These are phyloP conservation scores for Pontederia crassipes DNA, from an alignment of 176 grass and related monocot genomes.

Conservation along the genomic window DNA sequence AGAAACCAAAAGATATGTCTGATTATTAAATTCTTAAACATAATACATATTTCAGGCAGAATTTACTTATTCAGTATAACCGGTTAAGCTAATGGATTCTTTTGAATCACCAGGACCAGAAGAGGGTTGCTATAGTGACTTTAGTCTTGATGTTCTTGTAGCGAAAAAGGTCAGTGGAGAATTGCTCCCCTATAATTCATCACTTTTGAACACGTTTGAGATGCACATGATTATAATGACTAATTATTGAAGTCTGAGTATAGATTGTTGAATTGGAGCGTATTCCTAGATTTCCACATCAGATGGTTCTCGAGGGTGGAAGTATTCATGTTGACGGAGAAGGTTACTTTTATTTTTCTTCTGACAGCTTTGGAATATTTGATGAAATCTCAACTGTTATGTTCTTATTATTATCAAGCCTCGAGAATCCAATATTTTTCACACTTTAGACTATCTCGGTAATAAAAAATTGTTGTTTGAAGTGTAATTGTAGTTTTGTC, in stretches of 20 bases:
- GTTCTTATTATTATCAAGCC: no score
- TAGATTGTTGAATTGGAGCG: constrained; percentile 68
- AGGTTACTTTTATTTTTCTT: constrained; percentile 27
- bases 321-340: constrained; percentile 94
- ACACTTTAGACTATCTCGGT: no score
- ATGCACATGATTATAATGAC: constrained; percentile 2
- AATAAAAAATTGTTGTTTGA: no score
- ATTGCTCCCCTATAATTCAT: not conserved
- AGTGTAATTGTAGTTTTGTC: no score
- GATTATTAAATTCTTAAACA: no score
- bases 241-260: constrained; percentile 7
- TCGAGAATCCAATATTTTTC: no score
- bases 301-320: constrained; percentile 93
- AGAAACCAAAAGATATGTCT: no score
- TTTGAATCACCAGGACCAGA: constrained; percentile 32
- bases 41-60: no score
- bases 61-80: not conserved
- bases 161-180: constrained; percentile 51
- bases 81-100: not conserved
- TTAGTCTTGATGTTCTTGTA: constrained; percentile 59
- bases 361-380: not conserved
- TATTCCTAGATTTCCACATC: constrained; percentile 53
- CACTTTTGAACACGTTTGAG: not conserved
- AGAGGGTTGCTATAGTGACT: constrained; percentile 77
- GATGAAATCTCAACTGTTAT: not conserved